These are phyloP conservation scores for Datisca glomerata DNA, from an alignment of 306 rosid species.

Conservation along the genomic window DNA sequence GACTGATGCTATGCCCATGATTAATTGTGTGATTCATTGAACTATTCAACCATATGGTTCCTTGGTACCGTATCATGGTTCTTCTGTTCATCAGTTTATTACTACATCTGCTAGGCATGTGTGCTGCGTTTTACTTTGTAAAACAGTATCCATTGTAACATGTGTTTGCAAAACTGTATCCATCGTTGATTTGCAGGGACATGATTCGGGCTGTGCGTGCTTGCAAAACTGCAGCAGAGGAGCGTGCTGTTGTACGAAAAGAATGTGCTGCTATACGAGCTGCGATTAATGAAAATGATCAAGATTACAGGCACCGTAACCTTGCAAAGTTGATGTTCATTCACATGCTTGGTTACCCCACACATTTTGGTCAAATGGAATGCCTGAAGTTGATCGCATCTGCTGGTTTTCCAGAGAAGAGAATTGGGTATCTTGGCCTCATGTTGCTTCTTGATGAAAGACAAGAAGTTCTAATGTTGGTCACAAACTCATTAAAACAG, in stretches of 20 bases:
- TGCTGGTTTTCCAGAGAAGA: conserved; percentile 95
- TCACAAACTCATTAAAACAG: conserved; percentile 96
- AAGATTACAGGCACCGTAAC: conserved; percentile 81
- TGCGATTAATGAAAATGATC: conserved; percentile 80
- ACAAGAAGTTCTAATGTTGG: conserved; percentile 99
- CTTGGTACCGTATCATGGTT: too few species aligned
- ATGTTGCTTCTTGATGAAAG: conserved; percentile 99
- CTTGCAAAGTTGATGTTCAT: conserved; percentile 98
- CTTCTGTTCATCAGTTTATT: too few species aligned
- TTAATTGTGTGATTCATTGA: too few species aligned
- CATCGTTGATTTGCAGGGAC: too few species aligned
- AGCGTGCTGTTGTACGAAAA: conserved; percentile 91
- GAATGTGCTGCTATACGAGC: conserved; percentile 98
- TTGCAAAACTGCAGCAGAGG: conserved; percentile 98
- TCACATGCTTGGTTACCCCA: conserved; percentile 99
- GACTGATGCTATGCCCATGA: too few species aligned
- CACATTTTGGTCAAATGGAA: conserved; percentile 99
- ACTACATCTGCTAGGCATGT: too few species aligned
- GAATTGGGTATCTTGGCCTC: conserved; percentile 97
- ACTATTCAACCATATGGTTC: too few species aligned
- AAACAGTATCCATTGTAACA: too few species aligned
- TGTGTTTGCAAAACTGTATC: too few species aligned
- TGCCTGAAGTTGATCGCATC: conserved; percentile 94
- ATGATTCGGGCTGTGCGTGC: conserved; percentile 99
- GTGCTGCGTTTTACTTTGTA: too few species aligned